Evolutionary conservation across 345 rosid genomes (phyloP).

Genomic region (Moringa oleifera): DNA sequence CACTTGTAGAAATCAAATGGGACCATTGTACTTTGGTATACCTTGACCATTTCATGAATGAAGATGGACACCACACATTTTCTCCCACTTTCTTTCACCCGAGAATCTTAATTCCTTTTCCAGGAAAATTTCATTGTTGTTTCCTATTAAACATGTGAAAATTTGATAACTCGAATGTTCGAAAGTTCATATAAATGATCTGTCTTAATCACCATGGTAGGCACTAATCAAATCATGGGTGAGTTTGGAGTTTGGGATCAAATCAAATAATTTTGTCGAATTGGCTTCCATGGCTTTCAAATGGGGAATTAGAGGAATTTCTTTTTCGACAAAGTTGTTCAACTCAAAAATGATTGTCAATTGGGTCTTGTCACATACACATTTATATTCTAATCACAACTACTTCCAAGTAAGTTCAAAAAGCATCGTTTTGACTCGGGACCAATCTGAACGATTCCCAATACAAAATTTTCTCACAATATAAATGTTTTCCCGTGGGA

Average conservation of each 20-base stretch:
- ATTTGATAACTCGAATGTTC: no score
- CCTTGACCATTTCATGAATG: no score
- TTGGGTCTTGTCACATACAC: constrained; percentile 4
- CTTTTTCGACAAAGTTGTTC: constrained; percentile 7
- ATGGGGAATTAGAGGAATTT: neutral
- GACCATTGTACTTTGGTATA: no score
- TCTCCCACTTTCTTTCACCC: no score
- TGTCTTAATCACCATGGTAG: constrained; percentile 8
- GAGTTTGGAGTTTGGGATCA: constrained; percentile 2
- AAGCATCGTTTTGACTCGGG: constrained; percentile 7
- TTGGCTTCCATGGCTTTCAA: no score
- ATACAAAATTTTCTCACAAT: neutral
- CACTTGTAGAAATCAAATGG: no score
- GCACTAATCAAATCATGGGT: constrained; percentile 2
- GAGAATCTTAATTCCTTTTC: no score
- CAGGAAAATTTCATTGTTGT: no score
- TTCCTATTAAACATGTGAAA: no score
- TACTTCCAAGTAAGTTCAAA: neutral
- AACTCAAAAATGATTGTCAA: constrained; percentile 4
- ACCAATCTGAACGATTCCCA: neutral
- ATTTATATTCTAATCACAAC: constrained; percentile 3
- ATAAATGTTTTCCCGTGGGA: neutral
- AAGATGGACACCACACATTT: no score
- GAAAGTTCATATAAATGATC: no score
- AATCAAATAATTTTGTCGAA: constrained; percentile 17